Conservation (phyloP, 352 stramenopile species). For the Pythium folliculosum region DNA sequence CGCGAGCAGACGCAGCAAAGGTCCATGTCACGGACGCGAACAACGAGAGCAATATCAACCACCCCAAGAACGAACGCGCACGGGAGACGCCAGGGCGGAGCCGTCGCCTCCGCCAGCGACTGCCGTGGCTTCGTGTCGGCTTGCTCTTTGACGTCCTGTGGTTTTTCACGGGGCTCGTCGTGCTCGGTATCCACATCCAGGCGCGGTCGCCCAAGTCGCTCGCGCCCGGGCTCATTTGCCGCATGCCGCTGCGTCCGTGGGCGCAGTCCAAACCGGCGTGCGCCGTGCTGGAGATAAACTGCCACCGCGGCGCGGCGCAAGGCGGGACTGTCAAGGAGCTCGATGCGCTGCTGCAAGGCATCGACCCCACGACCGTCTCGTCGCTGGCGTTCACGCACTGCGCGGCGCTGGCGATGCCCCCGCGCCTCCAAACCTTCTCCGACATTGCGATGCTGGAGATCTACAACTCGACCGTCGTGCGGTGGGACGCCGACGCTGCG, state of each 20-base stretch:
- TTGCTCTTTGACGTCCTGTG: too few relatives aligned
- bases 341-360: background rate
- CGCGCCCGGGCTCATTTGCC: too few relatives aligned
- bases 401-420: background rate
- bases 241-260: slow-evolving; percentile 8
- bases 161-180: too few relatives aligned
- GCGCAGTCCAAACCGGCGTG: background rate
- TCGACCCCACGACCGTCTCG: background rate
- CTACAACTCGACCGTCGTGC: slow-evolving; percentile 23
- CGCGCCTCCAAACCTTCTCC: background rate
- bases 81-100: background rate
- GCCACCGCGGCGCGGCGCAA: slow-evolving; percentile 9
- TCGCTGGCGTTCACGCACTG: slow-evolving; percentile 22
- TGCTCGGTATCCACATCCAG: background rate
- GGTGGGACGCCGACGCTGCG: slow-evolving; percentile 15
- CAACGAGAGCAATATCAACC: too few relatives aligned
- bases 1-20: background rate
- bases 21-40: background rate
- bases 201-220: background rate
- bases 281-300: slow-evolving; percentile 24
- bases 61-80: too few relatives aligned
- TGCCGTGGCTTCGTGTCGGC: too few relatives aligned
- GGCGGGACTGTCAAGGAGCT: background rate
- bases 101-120: too few relatives aligned
- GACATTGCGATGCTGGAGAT: slow-evolving; percentile 21